A percentile compares a stretch with the other conserved stretches of the same genome.
Conservation (phyloP, 2,329 filamentous ascomycete genomes). For the Colletotrichum siamense region DNA sequence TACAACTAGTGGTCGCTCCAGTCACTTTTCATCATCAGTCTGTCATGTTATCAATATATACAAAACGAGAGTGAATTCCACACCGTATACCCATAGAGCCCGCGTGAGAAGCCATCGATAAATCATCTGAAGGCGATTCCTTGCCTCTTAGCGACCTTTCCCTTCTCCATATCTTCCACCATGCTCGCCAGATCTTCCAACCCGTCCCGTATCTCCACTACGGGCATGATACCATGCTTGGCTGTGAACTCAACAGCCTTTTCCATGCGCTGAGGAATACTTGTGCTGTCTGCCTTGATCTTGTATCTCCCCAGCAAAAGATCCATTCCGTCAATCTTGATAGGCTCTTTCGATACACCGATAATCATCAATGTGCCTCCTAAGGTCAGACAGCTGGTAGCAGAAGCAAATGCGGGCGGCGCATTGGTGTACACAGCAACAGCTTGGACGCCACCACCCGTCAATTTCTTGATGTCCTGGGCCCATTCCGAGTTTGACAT, state of each 20-base stretch:
- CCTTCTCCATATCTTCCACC: slow-evolving; percentile 41
- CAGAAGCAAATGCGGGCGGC: slow-evolving; percentile 39
- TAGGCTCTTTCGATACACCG: slow-evolving; percentile 40
- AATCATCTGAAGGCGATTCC: slow-evolving; percentile 37
- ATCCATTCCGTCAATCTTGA: slow-evolving; percentile 42
- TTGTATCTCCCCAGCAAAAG: slow-evolving; percentile 43
- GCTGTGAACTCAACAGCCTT: slow-evolving; percentile 48
- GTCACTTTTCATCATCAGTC: not conserved
- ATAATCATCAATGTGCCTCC: slow-evolving; percentile 48
- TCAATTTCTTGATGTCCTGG: slow-evolving; percentile 44
- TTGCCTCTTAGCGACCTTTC: slow-evolving; percentile 38
- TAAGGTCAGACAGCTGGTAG: slow-evolving; percentile 38
- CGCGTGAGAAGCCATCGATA: not conserved
- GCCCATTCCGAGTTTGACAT: slow-evolving; percentile 39
- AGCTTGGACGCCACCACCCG: slow-evolving; percentile 44
- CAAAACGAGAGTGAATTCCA: not conserved
- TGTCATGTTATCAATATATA: not conserved
- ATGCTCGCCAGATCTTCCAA: slow-evolving; percentile 43
- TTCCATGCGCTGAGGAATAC: slow-evolving; percentile 45
- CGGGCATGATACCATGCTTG: slow-evolving; percentile 44
- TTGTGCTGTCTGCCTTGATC: slow-evolving; percentile 46
- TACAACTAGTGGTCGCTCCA: slow-evolving; percentile 14
- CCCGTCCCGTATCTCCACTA: slow-evolving; percentile 39
- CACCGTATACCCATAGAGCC: not conserved
- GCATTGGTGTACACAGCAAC: slow-evolving; percentile 46